Evolutionary conservation across 2,329 filamentous ascomycete genomes (phyloP), one percentile per base, ranked within the genome.

Genomic region (Arachnopeziza araneosa): DNA sequence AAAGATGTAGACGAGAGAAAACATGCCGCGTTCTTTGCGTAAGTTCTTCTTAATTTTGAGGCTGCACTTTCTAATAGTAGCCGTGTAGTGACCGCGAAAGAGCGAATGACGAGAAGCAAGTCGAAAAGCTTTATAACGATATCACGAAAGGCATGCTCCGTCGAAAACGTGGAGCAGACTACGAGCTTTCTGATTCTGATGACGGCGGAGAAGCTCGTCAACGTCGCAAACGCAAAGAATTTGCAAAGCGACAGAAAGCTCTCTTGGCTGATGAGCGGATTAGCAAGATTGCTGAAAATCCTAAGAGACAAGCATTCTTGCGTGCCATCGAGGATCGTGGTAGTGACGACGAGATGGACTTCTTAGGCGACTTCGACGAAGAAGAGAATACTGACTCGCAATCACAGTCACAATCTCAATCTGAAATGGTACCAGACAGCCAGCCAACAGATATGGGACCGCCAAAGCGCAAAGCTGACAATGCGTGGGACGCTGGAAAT

Each of bases 91-190:
- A 96, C 67, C 89, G 89, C 56, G 87, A 93, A 68, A 87, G 91
- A 63, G 85, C 82, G 48, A 84, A 84, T 48, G 91, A 98, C 69
- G 92, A 96, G 73, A 91, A 93, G 68, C 86, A 90, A 66, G 88
- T 97, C 17, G 89, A 93, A 69, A 95, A 95, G 77, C 83, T 99
- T 56, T 91, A 95, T 80, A 93, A 90, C 68, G 93, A 98, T 71
- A 88, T 99, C 68, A 95, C 91, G 4, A 96, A 89, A 14, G 95
- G 95, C 55, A 88, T 86, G 73, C 82, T 99, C 55, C 88, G 93
- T 12, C 88, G 91, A 63, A 93, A 96, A 72, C 87, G 84, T 71
- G 89, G 88, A 63, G 82, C 90, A 71, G 89, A 93, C 68, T 87
- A 93, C 64, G 90, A 93, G 68, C 83, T 96, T 23, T 93, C 91